Evolutionary conservation across 108 stramenopile species (phyloP).

Genomic region (Epipyxis sp.): DNA sequence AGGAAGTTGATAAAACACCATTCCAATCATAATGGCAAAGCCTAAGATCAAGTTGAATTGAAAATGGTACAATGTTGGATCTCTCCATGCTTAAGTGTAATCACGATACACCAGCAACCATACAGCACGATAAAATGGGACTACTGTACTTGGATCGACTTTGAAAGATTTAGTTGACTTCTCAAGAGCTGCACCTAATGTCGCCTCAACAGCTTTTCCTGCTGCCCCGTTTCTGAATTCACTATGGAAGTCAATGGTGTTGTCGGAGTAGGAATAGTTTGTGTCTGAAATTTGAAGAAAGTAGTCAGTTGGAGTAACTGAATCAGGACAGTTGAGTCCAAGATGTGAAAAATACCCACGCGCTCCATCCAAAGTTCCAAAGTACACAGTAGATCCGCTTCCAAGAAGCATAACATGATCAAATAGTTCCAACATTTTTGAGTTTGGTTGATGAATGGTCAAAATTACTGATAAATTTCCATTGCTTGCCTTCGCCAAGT

Average conservation of each 20-base stretch:
- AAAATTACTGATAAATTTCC: slow-evolving; percentile 32
- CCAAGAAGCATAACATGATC: slow-evolving; percentile 50
- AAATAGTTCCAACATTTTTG: slow-evolving; percentile 45
- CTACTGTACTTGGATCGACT: background rate
- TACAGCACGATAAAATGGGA: slow-evolving; percentile 34
- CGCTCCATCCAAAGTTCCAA: slow-evolving; percentile 43
- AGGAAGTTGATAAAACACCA: slow-evolving; percentile 35
- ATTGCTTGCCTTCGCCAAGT: background rate
- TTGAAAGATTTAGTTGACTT: background rate
- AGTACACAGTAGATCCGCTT: slow-evolving; percentile 35
- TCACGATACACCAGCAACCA: slow-evolving; percentile 40
- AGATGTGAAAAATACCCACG: slow-evolving; percentile 40
- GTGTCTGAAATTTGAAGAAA: slow-evolving; percentile 42
- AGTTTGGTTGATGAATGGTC: slow-evolving; percentile 53
- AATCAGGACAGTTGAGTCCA: slow-evolving; percentile 38
- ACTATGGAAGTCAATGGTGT: slow-evolving; percentile 15
- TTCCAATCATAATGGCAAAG: slow-evolving; percentile 48
- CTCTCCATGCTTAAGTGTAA: slow-evolving; percentile 41
- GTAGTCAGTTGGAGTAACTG: slow-evolving; percentile 42
- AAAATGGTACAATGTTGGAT: slow-evolving; percentile 49
- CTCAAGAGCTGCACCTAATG: background rate
- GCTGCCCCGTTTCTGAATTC: background rate
- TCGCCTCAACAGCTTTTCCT: too few species aligned
- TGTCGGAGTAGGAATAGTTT: background rate
- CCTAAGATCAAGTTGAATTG: slow-evolving; percentile 39